phyloP scores from a whole-genome alignment of 1,139 yeast species.

The Pichia cactophila region DNA sequence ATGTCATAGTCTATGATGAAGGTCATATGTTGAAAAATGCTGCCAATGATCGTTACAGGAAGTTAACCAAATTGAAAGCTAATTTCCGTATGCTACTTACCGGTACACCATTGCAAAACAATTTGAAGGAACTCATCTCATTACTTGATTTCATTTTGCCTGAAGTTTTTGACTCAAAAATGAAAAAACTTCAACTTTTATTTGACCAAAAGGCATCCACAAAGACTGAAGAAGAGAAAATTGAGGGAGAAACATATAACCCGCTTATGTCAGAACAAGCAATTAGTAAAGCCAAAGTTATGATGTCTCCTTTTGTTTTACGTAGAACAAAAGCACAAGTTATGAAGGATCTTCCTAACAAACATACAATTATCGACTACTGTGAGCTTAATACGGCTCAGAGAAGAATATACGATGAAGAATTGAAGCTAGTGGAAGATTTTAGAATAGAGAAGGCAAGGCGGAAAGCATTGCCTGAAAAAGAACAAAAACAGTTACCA shows the following conservation, averaged over 20 bases:
- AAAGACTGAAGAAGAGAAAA: constrained; percentile 26
- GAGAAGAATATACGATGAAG: constrained; percentile 48
- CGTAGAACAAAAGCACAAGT: constrained; percentile 92
- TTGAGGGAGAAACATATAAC: constrained; percentile 42
- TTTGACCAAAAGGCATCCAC: constrained; percentile 82
- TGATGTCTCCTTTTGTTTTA: constrained; percentile 97
- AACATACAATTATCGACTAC: constrained; percentile 52
- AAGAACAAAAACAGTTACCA: constrained; percentile 28
- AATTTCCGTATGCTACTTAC: constrained; percentile 78
- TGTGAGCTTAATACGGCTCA: constrained; percentile 55
- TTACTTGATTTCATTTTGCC: constrained; percentile 88
- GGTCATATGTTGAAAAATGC: constrained; percentile 96
- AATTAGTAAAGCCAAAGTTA: constrained; percentile 83
- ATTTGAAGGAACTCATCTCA: constrained; percentile 82
- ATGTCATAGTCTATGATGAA: constrained; percentile 90
- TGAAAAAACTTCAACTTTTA: constrained; percentile 72
- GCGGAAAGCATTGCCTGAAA: constrained; percentile 36
- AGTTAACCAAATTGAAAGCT: constrained; percentile 76
- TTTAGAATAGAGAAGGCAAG: constrained; percentile 45
- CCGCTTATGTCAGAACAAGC: constrained; percentile 89
- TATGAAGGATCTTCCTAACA: constrained; percentile 76
- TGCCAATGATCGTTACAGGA: constrained; percentile 74
- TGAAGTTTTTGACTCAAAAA: constrained; percentile 65
- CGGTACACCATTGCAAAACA: constrained; percentile 96
- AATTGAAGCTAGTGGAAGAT: constrained; percentile 42